A percentile compares a stretch with the other conserved stretches of the same genome.
Evolutionary conservation across 805 yeast species (phyloP).

Genomic region (Saccharomycopsis sp.): DNA sequence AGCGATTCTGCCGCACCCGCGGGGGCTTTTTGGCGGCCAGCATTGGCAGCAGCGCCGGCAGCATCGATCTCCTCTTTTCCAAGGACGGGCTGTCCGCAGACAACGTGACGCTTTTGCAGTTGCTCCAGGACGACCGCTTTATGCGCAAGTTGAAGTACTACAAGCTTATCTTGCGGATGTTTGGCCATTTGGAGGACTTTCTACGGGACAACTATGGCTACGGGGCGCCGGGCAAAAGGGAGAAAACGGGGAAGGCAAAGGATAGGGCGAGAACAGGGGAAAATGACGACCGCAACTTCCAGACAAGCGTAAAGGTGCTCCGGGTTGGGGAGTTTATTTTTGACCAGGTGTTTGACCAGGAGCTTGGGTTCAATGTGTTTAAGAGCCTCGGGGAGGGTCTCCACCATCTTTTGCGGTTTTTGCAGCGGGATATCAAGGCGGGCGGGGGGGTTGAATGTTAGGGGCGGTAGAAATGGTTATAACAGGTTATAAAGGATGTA

Average conservation of each 20-base stretch:
- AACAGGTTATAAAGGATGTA: no score
- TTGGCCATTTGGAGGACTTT: slow-evolving; percentile 15
- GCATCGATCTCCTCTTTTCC: neutral
- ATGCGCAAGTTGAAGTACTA: slow-evolving; percentile 11
- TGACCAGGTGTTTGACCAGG: slow-evolving; percentile 12
- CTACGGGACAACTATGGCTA: slow-evolving; percentile 4
- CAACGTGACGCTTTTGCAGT: neutral
- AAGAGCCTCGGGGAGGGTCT: slow-evolving; percentile 13
- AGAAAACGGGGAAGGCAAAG: slow-evolving; percentile 1
- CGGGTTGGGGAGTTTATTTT: slow-evolving; percentile 16
- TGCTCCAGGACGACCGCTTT: slow-evolving; percentile 4
- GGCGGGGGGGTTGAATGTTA: no score
- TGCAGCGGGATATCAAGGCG: neutral
- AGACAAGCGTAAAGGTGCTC: slow-evolving; percentile 12
- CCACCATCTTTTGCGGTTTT: slow-evolving; percentile 3
- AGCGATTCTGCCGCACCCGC: slow-evolving; percentile 2
- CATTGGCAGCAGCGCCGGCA: neutral
- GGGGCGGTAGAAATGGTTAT: no score
- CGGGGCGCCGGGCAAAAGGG: neutral
- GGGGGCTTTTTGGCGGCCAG: neutral
- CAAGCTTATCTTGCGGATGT: slow-evolving; percentile 9
- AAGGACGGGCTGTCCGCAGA: neutral
- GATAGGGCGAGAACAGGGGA: slow-evolving; percentile 21
- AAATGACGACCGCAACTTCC: slow-evolving; percentile 11
- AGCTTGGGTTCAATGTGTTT: slow-evolving; percentile 17